Evolutionary conservation across 2,329 filamentous ascomycete genomes (phyloP).

Genomic region (Fusarium dimerum): DNA sequence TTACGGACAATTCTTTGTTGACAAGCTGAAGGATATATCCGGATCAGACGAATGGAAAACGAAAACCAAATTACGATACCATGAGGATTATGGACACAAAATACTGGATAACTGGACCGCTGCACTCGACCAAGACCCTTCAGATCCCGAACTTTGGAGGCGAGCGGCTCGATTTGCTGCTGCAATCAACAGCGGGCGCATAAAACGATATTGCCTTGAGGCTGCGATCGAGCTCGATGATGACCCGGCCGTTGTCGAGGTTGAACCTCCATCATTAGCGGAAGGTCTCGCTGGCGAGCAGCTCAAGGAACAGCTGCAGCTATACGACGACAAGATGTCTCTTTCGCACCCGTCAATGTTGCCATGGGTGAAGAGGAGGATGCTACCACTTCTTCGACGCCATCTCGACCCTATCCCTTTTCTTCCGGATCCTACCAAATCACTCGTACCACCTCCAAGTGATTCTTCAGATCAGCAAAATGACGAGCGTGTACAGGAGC

Average conservation of each 20-base stretch:
- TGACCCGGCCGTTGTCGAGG: constrained; percentile 62
- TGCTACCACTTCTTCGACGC: constrained; percentile 53
- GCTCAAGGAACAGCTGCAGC: constrained; percentile 54
- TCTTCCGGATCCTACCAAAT: constrained; percentile 53
- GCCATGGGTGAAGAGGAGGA: constrained; percentile 54
- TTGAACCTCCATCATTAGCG: constrained; percentile 63
- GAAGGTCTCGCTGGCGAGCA: constrained; percentile 65
- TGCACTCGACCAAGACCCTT: constrained; percentile 65
- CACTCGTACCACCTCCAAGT: constrained; percentile 34
- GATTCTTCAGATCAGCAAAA: constrained; percentile 11
- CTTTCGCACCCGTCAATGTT: constrained; percentile 62
- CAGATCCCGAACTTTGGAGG: constrained; percentile 68
- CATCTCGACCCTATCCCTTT: constrained; percentile 64
- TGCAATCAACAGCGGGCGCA: constrained; percentile 56
- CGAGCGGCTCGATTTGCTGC: constrained; percentile 58
- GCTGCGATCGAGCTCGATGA: constrained; percentile 68
- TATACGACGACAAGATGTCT: constrained; percentile 57
- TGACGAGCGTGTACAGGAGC: constrained; percentile 20
- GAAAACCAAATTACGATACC: constrained; percentile 29
- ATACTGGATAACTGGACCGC: constrained; percentile 59
- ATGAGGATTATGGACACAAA: constrained; percentile 39
- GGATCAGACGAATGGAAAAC: constrained; percentile 50
- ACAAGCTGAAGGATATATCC: constrained; percentile 46
- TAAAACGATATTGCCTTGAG: constrained; percentile 64
- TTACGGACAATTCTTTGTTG: constrained; percentile 87